Conservation (phyloP, 805 yeast species). For the Saccharomycopsis fermentans region DNA sequence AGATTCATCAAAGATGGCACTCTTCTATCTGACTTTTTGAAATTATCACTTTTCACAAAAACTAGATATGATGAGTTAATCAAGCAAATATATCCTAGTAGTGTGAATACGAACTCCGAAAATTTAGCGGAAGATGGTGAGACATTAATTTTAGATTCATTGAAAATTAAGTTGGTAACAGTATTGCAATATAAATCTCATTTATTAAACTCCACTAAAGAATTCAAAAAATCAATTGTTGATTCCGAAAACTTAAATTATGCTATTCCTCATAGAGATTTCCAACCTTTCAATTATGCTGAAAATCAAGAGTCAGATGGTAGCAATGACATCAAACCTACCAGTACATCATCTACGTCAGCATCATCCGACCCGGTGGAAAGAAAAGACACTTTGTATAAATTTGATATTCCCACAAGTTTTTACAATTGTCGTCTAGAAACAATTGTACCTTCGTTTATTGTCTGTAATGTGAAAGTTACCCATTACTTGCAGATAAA, state of each 20-base stretch:
- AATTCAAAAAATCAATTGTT: slow-evolving; percentile 7
- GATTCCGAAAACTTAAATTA: slow-evolving; percentile 5
- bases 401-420: slow-evolving; percentile 7
- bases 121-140: slow-evolving; percentile 10
- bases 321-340: not conserved
- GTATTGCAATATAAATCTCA: slow-evolving; percentile 12
- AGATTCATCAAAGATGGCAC: slow-evolving; percentile 12
- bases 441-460: slow-evolving; percentile 13
- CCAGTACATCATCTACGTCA: not conserved
- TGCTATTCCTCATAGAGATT: slow-evolving; percentile 11
- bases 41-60: slow-evolving; percentile 8
- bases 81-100: slow-evolving; percentile 3
- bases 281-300: not conserved
- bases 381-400: not conserved
- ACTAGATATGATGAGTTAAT: slow-evolving; percentile 11
- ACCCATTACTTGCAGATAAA: slow-evolving; percentile 12
- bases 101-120: slow-evolving; percentile 2
- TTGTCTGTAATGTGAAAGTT: slow-evolving; percentile 13
- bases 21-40: slow-evolving; percentile 4
- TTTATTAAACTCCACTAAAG: slow-evolving; percentile 8
- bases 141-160: slow-evolving; percentile 3
- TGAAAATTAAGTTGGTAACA: slow-evolving; percentile 10
- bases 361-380: not conserved
- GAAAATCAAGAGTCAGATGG: slow-evolving; percentile 2
- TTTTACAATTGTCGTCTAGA: slow-evolving; percentile 4